Conservation (phyloP, 139 green algal species). For the Zygnema circumcarinatum region DNA sequence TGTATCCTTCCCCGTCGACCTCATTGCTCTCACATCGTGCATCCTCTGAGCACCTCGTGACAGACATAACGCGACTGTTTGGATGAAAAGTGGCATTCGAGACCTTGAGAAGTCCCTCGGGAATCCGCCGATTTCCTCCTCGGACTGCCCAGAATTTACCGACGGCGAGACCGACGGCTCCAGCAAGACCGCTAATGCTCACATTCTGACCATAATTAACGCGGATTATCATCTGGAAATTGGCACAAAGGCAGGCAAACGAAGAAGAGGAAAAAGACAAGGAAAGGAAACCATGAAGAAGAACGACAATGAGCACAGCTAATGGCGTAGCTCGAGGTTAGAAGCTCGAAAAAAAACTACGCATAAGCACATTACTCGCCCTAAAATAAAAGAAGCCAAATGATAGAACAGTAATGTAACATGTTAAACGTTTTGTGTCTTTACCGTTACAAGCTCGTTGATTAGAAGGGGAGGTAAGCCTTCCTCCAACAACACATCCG, state of each 20-base stretch:
- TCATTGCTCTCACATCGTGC: not conserved
- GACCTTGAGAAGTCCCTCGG: slow-evolving; percentile 31
- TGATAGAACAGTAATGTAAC: too few relatives aligned
- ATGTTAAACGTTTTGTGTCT: too few relatives aligned
- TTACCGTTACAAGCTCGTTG: slow-evolving; percentile 53
- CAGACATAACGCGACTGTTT: slow-evolving; percentile 7
- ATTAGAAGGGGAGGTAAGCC: slow-evolving; percentile 33
- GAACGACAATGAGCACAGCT: not conserved
- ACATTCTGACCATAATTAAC: slow-evolving; percentile 48
- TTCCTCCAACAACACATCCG: slow-evolving; percentile 23
- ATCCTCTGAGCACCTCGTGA: not conserved
- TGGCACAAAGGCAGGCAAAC: not conserved
- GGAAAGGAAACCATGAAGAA: not conserved
- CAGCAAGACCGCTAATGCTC: slow-evolving; percentile 33
- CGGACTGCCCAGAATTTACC: slow-evolving; percentile 43
- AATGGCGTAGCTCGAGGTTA: not conserved
- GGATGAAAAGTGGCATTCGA: slow-evolving; percentile 39
- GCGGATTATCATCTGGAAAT: slow-evolving; percentile 48
- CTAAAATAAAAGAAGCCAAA: too few relatives aligned
- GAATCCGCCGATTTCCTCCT: slow-evolving; percentile 41
- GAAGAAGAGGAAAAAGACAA: not conserved
- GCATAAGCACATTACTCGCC: not conserved
- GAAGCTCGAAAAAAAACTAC: not conserved
- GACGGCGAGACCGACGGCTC: slow-evolving; percentile 33
- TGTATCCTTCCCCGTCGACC: not conserved